These are phyloP conservation scores for Alternaria novae-zelandiae DNA, from an alignment of 2,329 filamentous ascomycete genomes.

Conservation along the genomic window DNA sequence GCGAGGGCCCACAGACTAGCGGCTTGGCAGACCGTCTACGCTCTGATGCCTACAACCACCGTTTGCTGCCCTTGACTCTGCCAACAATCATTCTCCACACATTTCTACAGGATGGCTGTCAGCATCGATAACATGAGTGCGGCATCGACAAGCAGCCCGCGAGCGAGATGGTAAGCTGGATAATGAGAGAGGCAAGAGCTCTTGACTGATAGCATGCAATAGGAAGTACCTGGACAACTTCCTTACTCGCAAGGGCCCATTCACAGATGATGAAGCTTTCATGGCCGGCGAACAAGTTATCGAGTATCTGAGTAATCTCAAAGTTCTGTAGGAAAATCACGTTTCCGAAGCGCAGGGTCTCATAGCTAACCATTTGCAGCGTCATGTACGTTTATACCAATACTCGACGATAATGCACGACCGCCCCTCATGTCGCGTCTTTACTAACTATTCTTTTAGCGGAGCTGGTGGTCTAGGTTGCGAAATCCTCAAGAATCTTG, in stretches of 20 bases:
- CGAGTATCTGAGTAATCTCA: slow-evolving; percentile 42
- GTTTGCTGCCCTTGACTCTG: slow-evolving; percentile 20
- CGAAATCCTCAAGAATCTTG: slow-evolving; percentile 95
- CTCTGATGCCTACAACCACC: slow-evolving; percentile 33
- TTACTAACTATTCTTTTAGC: slow-evolving; percentile 62
- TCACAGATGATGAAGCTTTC: slow-evolving; percentile 68
- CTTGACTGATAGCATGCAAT: slow-evolving; percentile 29
- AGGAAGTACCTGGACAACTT: slow-evolving; percentile 88
- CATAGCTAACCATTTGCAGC: slow-evolving; percentile 33
- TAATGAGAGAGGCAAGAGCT: background rate
- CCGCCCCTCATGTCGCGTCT: background rate
- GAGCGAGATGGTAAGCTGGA: slow-evolving; percentile 54
- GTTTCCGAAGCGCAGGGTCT: background rate
- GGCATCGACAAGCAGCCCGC: slow-evolving; percentile 24
- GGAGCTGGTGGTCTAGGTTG: slow-evolving; percentile 94
- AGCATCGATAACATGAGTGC: slow-evolving; percentile 14
- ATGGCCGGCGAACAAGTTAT: slow-evolving; percentile 60
- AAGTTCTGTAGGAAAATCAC: slow-evolving; percentile 67
- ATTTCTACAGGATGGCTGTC: slow-evolving; percentile 34
- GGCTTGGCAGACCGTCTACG: slow-evolving; percentile 27
- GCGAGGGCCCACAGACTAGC: slow-evolving; percentile 22
- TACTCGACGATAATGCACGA: background rate
- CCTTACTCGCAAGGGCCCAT: slow-evolving; percentile 78
- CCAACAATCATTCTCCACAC: slow-evolving; percentile 8
- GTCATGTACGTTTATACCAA: slow-evolving; percentile 45